Base-by-base conservation (phyloP, 805 yeast genomes). In the Spathaspora passalidarum region DNA sequence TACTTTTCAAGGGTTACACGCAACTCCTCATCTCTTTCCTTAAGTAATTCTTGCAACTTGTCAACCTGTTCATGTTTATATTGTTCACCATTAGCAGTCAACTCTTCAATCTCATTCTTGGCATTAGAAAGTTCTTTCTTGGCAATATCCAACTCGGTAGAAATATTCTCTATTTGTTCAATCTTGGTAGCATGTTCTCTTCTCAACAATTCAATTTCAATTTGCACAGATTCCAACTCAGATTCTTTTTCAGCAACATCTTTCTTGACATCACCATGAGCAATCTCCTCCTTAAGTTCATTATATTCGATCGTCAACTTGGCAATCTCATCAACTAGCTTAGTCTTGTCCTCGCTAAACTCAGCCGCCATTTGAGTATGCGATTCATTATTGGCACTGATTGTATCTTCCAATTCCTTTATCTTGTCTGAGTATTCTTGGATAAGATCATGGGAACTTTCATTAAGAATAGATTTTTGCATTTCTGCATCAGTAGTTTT, bases 361-460 rank as follows among this genome's bases (percentile, higher is more conserved):
- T 42, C 42, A 11, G 36, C 7, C 36, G 48, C 4, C 37, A 52
- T 50, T 7, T 29, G 16, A 13, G 52, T 49, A 45, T 50, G 56
- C 4, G 41, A 47, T 9, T 41, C 43, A 32, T 58, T 56, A 1
- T 55, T 42, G 1, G 45, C 36, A 3, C 46, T 6, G 4, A 63
- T 29, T 4, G 60, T 55, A 5, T 61, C 69, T 48, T 80, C 84
- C 13, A 80, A 54, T 7, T 49, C 53, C 13, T 66, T 62, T 7
- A 79, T 69, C 52, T 72, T 76, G 23, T 71, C 75, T 9, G 75
- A 65, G 50, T 78, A 79, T 45, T 78, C 80, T 50, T 74, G 68
- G 0, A 78, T 65, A 0, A 75, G 64, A 0, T 78, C 66, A 46
- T 76, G 80, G 0, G 85, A 79, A 41, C 65, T 75, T 44, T 76